These are phyloP conservation scores for Clathrospora elynae DNA, from an alignment of 2,329 filamentous ascomycete genomes.

Conservation along the genomic window DNA sequence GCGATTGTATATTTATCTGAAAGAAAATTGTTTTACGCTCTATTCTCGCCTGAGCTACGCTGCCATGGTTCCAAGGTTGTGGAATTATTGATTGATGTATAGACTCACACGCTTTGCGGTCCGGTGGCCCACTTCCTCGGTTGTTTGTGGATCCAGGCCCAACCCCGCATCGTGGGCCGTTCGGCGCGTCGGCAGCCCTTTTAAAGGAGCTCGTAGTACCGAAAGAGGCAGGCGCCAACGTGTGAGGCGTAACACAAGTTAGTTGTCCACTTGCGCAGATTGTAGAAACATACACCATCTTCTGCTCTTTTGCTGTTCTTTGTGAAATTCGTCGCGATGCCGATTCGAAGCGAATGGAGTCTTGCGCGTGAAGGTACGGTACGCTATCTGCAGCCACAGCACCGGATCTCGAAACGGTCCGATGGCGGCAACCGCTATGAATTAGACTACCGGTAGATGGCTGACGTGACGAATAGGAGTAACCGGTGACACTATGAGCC, in stretches of 20 bases:
- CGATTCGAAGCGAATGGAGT: constrained; percentile 46
- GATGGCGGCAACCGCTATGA: no score
- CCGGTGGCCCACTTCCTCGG: constrained; percentile 4
- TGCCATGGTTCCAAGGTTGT: not conserved
- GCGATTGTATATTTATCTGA: constrained; percentile 4
- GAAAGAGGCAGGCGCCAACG: no score
- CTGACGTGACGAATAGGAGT: no score
- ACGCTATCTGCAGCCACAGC: not conserved
- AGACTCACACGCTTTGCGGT: not conserved
- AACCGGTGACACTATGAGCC: constrained; percentile 62
- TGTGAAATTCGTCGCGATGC: constrained; percentile 31
- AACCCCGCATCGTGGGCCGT: constrained; percentile 7
- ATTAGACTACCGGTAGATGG: no score
- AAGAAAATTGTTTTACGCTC: no score
- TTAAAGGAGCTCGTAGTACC: constrained; percentile 6
- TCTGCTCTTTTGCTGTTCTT: not conserved
- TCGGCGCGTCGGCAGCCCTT: no score
- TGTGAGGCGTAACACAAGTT: constrained; percentile 2
- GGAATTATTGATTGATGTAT: not conserved
- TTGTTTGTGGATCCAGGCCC: not conserved
- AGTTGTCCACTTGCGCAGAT: not conserved
- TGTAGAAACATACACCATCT: not conserved
- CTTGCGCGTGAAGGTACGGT: constrained; percentile 48
- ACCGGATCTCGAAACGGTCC: no score
- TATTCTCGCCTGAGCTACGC: not conserved